phyloP scores from a whole-genome alignment of 2,329 filamentous ascomycete species.

The Sporothrix curviconia region DNA sequence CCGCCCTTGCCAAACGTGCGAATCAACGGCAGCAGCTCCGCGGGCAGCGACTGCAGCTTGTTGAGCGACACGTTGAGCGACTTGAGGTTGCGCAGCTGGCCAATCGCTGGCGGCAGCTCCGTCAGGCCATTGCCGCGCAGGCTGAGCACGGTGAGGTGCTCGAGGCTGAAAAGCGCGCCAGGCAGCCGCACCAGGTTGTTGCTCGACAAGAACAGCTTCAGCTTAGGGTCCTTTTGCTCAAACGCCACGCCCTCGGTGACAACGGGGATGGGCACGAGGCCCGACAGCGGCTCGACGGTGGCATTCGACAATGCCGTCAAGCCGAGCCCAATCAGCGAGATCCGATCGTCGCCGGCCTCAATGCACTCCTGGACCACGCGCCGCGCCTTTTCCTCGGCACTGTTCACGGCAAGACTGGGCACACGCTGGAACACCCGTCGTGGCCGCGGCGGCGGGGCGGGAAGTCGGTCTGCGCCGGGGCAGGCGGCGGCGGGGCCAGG shows the following conservation, averaged over 20 bases:
- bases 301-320: slow-evolving; percentile 50
- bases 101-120: slow-evolving; percentile 55
- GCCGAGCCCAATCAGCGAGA: slow-evolving; percentile 38
- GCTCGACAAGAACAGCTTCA: slow-evolving; percentile 55
- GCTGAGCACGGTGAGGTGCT: slow-evolving; percentile 57
- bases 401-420: slow-evolving; percentile 25
- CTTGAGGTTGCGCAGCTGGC: slow-evolving; percentile 49
- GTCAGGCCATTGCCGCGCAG: slow-evolving; percentile 57
- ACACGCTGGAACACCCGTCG: slow-evolving; percentile 24
- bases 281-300: slow-evolving; percentile 49
- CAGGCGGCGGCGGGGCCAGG: slow-evolving; percentile 26
- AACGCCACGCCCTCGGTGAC: slow-evolving; percentile 54
- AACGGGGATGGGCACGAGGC: slow-evolving; percentile 47
- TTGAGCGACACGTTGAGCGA: slow-evolving; percentile 64
- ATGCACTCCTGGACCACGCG: slow-evolving; percentile 45
- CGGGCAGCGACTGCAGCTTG: slow-evolving; percentile 52
- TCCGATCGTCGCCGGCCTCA: slow-evolving; percentile 50
- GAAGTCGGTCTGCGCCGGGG: slow-evolving; percentile 28
- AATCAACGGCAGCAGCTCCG: slow-evolving; percentile 55
- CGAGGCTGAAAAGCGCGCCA: slow-evolving; percentile 53
- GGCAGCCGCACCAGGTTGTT: slow-evolving; percentile 55
- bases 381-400: slow-evolving; percentile 40
- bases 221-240: slow-evolving; percentile 48
- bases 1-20: slow-evolving; percentile 25
- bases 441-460: slow-evolving; percentile 31